Percentiles rank a stretch among this genome's conserved stretches.
Evolutionary conservation across 2,329 filamentous ascomycete genomes (phyloP).

Genomic region (Venturia pyrina): DNA sequence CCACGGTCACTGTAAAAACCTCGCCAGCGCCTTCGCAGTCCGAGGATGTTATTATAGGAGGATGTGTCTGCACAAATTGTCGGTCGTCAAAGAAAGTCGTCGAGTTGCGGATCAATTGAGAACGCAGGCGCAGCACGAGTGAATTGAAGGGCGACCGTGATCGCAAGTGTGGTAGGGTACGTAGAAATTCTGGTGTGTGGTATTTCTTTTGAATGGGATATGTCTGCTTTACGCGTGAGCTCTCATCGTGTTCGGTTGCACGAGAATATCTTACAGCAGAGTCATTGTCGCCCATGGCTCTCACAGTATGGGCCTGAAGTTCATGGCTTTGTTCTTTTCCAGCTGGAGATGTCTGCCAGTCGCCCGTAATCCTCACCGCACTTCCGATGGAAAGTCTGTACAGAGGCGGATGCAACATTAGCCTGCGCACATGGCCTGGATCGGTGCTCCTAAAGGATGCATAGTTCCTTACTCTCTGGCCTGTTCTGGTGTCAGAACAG

Average conservation of each 20-base stretch:
- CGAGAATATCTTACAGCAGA: constrained; percentile 48
- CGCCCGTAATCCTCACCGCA: constrained; percentile 66
- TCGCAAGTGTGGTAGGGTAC: constrained; percentile 79
- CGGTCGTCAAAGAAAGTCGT: constrained; percentile 64
- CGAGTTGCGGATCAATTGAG: constrained; percentile 63
- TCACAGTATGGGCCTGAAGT: constrained; percentile 60
- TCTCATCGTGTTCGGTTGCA: background rate
- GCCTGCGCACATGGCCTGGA: background rate
- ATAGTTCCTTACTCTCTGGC: constrained; percentile 58
- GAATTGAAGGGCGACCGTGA: constrained; percentile 72
- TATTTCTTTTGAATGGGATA: constrained; percentile 97
- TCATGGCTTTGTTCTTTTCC: constrained; percentile 67
- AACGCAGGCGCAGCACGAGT: constrained; percentile 71
- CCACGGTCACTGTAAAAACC: constrained; percentile 61
- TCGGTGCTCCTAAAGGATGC: background rate
- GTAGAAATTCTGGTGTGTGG: constrained; percentile 78
- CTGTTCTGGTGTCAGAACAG: constrained; percentile 61
- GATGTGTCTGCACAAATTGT: constrained; percentile 74
- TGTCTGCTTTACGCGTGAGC: constrained; percentile 43
- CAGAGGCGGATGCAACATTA: background rate
- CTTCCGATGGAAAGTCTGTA: constrained; percentile 69
- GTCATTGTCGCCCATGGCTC: constrained; percentile 67
- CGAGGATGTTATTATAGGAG: constrained; percentile 89
- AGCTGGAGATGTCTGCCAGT: constrained; percentile 61
- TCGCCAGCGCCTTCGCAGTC: constrained; percentile 96